phyloP scores from a whole-genome alignment of 1,284 basidiomycete genomes.

The Rhodotorula sp. region DNA sequence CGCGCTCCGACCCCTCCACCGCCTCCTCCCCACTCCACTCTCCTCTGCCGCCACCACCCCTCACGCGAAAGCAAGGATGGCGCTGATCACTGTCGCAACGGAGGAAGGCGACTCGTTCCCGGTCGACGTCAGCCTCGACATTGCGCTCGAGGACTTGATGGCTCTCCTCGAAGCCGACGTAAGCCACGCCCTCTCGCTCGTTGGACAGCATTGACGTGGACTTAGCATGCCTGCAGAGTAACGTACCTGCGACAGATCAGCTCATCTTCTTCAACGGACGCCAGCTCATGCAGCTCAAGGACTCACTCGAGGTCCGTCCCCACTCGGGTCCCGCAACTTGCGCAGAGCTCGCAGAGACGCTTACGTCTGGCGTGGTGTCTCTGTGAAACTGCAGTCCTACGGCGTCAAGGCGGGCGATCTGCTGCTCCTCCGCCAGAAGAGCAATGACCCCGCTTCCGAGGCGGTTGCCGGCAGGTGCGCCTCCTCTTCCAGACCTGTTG shows the following conservation, averaged over 20 bases:
- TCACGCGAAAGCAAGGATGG: conserved; percentile 47
- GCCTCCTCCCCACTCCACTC: neutral
- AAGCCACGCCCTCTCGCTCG: neutral
- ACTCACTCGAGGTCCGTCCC: conserved; percentile 61
- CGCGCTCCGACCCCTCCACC: neutral
- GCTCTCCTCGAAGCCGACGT: conserved; percentile 89
- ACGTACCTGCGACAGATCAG: conserved; percentile 68
- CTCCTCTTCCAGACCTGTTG: neutral
- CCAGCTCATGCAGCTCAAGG: conserved; percentile 65
- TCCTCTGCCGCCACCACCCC: neutral
- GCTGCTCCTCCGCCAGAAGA: conserved; percentile 66
- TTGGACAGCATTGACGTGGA: neutral
- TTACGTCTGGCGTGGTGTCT: too few relatives aligned
- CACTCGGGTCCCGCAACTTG: neutral
- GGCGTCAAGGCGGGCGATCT: conserved; percentile 67
- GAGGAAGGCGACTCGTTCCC: conserved; percentile 69
- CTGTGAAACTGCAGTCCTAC: conserved; percentile 47
- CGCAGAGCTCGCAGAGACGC: neutral
- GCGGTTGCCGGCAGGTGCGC: conserved; percentile 63
- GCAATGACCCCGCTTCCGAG: conserved; percentile 8
- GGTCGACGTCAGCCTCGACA: conserved; percentile 79
- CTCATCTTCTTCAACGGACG: conserved; percentile 66
- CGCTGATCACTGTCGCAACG: conserved; percentile 79
- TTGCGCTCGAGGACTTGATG: conserved; percentile 85
- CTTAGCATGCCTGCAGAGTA: conserved; percentile 58